Evolutionary conservation across 2,329 filamentous ascomycete species (phyloP).

Genomic region (Penicillium sclerotigenum): DNA sequence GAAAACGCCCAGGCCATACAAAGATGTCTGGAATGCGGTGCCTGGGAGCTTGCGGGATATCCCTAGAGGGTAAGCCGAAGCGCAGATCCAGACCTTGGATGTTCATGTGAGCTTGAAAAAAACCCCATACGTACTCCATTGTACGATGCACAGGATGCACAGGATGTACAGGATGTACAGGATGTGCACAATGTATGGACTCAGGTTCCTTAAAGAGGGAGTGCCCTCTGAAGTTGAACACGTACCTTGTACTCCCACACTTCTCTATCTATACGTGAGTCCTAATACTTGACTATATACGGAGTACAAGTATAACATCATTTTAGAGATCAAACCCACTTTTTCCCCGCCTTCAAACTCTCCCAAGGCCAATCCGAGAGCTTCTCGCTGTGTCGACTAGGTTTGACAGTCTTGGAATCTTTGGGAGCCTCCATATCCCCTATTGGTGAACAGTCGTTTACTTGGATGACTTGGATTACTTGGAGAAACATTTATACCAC

Average conservation of each 20-base stretch:
- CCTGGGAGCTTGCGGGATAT: constrained; percentile 30
- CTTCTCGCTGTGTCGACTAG: background rate
- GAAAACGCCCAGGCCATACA: background rate
- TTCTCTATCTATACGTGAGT: background rate
- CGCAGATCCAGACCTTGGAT: constrained; percentile 22
- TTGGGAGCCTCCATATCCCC: background rate
- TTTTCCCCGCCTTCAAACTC: constrained; percentile 27
- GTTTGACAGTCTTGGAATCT: constrained; percentile 1
- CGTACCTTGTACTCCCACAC: background rate
- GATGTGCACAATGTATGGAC: background rate
- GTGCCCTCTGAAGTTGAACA: background rate
- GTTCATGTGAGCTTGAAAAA: constrained; percentile 35
- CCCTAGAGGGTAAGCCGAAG: constrained; percentile 34
- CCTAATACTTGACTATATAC: background rate
- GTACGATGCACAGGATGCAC: no score
- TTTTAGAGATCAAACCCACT: constrained; percentile 19
- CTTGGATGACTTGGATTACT: background rate
- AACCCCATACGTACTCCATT: background rate
- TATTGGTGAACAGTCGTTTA: background rate
- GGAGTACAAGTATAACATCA: constrained; percentile 12
- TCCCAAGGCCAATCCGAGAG: constrained; percentile 16
- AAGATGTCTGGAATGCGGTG: constrained; percentile 12
- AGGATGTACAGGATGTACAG: no score
- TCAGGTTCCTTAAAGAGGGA: constrained; percentile 9
- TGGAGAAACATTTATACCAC: background rate